phyloP scores from a whole-genome alignment of 257 asterid genomes.

The Henckelia pumila region DNA sequence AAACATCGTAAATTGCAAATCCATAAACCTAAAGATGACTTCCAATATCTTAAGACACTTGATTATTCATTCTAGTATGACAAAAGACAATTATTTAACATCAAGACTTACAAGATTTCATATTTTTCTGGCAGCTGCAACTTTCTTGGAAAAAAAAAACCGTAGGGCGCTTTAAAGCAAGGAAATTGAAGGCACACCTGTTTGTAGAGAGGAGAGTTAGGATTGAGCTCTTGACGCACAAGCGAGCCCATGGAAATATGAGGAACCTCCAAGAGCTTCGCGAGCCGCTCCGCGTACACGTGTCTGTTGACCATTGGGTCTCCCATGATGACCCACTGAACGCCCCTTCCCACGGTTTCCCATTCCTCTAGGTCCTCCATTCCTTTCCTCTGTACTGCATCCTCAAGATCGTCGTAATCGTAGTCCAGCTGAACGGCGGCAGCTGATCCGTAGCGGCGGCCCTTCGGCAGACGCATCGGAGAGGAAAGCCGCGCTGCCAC shows the following conservation, averaged over 20 bases:
- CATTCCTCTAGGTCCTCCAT: conserved; percentile 56
- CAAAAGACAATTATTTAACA: background rate
- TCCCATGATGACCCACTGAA: conserved; percentile 93
- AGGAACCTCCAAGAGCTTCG: conserved; percentile 78
- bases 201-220: conserved; percentile 66
- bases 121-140: background rate
- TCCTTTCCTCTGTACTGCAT: conserved; percentile 21
- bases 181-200: conserved; percentile 35
- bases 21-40: background rate
- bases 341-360: conserved; percentile 57
- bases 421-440: conserved; percentile 69
- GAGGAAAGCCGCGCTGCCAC: conserved; percentile 39
- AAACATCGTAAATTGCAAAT: too few species aligned
- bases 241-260: conserved; percentile 91
- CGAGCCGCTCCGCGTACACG: conserved; percentile 72
- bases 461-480: conserved; percentile 8
- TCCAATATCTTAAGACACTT: background rate
- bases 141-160: background rate
- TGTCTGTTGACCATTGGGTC: conserved; percentile 76
- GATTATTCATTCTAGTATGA: background rate
- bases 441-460: conserved; percentile 61
- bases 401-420: conserved; percentile 39
- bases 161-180: background rate
- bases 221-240: conserved; percentile 77
- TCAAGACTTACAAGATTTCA: background rate